Evolutionary conservation across 805 yeast genomes (phyloP), one percentile per base, ranked within the genome.

Genomic region (Tetrapisispora iriomotensis): DNA sequence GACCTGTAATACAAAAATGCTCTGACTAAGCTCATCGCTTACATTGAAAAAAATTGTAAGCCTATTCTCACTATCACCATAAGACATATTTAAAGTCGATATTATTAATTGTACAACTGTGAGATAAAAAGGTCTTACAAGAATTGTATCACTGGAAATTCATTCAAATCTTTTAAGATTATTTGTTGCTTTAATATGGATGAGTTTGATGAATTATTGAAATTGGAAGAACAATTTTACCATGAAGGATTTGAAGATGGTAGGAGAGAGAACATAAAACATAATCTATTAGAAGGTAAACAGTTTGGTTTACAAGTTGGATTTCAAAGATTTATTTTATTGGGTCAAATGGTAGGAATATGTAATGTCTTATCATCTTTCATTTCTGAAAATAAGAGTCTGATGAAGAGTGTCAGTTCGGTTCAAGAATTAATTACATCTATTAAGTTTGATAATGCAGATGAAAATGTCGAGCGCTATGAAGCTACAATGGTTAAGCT

Each of bases 271-370:
- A 82, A 86, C 0, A 62, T 75, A 1, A 58, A 56, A 35, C 72
- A 76, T 31, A 87, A 86, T 35, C 67, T 61, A 37, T 46, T 67
- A 2, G 96, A 87, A 54, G 96, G 96, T 1, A 81, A 79, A 52
- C 86, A 84, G 52, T 79, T 77, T 47, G 97, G 97, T 0, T 68
- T 77, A 31, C 92, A 82, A 53, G 78, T 82, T 0, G 86, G 85
- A 0, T 81, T 76, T 50, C 92, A 82, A 57, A 61, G 83, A 42
- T 79, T 74, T 49, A 47, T 84, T 2, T 54, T 83, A 0, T 54
- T 87, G 1, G 96, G 96, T 0, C 78, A 82, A 40, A 66, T 81
- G 29, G 55, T 68, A 40, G 78, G 82, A 14, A 50, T 79, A 29
- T 54, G 72, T 17, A 58, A 61, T 13, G 53, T 60, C 7, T 61